phyloP scores from a whole-genome alignment of 148 eudicot genomes.

The Vaccinium vitisidaea region DNA sequence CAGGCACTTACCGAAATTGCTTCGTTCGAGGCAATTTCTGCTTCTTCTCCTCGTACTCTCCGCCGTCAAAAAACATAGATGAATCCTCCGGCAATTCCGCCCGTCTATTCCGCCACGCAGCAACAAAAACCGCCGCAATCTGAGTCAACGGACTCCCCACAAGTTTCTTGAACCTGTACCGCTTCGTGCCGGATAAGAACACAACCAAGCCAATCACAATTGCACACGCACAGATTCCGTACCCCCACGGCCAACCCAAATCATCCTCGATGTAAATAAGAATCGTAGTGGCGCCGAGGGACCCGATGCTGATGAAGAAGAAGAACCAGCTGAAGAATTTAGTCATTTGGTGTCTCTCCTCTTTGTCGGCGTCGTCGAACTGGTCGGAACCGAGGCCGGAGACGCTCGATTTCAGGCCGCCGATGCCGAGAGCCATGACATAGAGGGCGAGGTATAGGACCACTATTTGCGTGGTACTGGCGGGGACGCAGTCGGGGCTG shows the following conservation, averaged over 20 bases:
- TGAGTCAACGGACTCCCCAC: conserved; percentile 16
- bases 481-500: background rate
- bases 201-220: conserved; percentile 1
- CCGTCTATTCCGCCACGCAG: conserved; percentile 9
- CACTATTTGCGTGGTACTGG: background rate
- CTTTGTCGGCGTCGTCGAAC: conserved; percentile 52
- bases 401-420: conserved; percentile 66
- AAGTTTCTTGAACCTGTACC: conserved; percentile 13
- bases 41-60: conserved; percentile 34
- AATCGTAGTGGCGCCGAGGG: conserved; percentile 46
- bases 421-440: conserved; percentile 66
- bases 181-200: background rate
- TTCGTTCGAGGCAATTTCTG: conserved; percentile 68
- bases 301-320: conserved; percentile 56
- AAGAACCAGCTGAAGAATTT: conserved; percentile 69
- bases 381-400: conserved; percentile 72
- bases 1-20: conserved; percentile 56
- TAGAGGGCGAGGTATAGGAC: conserved; percentile 54
- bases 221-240: conserved; percentile 41
- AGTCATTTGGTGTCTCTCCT: conserved; percentile 41
- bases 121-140: conserved; percentile 11
- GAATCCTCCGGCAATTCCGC: conserved; percentile 11
- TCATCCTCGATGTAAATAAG: conserved; percentile 57
- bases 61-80: background rate
- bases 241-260: conserved; percentile 50